Evolutionary conservation across 768 basidiomycete species (phyloP), one percentile per base, ranked within the genome.

Genomic region (Mycena polygramma): DNA sequence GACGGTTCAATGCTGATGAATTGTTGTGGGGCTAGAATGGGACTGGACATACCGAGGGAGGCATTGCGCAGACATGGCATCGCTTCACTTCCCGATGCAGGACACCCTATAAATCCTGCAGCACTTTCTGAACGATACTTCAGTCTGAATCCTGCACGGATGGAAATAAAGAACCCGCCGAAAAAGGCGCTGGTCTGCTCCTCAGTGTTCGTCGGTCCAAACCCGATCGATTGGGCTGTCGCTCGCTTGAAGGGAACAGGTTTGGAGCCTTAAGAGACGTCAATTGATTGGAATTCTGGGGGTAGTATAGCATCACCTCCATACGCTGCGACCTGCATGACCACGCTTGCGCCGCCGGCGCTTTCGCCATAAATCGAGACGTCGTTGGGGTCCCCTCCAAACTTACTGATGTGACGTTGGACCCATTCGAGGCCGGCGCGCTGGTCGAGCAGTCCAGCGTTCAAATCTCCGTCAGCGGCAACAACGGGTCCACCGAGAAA

Each of bases 251-350:
- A 85, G 0, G 83, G 84, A 3, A 78, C 71, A 7, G 78, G 75
- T 64, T 79, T 80, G 2, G 76, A 74, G n/a, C 81, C 82, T n/a
- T n/a, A n/a, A n/a, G n/a, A n/a, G n/a, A n/a, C n/a, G n/a, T n/a
- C n/a, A n/a, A n/a, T n/a, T n/a, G n/a, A n/a, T n/a, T n/a, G n/a
- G n/a, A n/a, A n/a, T n/a, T n/a, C n/a, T n/a, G n/a, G n/a, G n/a
- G n/a, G n/a, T n/a, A n/a, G n/a, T n/a, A 22, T 72, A 39, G 8
- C 9, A 37, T 30, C 26, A 77, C 85, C 85, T 74, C 81, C 84
- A 66, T 83, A 83, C 7, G 85, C 84, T 13, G 82, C 79, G 6
- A 83, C 73, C 58, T 87, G 86, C 80, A 86, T 84, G 15, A 83
- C 76, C 9, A 86, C 80, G 41, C 81, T 82, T 0, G 84, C 84